Conservation (phyloP, 306 rosid species). For the Abrus pulchellus region DNA sequence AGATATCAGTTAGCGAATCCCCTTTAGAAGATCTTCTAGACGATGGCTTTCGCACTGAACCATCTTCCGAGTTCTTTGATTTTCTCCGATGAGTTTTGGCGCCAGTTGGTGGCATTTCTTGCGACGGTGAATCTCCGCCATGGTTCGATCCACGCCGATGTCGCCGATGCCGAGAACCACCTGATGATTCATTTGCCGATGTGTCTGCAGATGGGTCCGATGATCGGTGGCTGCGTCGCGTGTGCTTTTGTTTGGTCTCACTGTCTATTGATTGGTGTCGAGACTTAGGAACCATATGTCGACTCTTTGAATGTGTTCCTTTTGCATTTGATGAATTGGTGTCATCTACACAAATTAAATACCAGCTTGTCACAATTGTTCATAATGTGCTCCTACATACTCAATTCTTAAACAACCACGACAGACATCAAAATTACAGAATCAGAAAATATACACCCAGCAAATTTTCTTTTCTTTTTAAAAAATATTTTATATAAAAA, state of each 20-base stretch:
- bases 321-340: constrained; percentile 2
- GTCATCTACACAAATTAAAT: not conserved
- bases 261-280: constrained; percentile 51
- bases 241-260: constrained; percentile 47
- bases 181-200: constrained; percentile 42
- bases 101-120: constrained; percentile 46
- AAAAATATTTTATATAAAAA: no score
- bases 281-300: constrained; percentile 49
- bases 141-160: constrained; percentile 47
- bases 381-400: no score
- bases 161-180: constrained; percentile 59
- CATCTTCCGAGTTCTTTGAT: constrained; percentile 62
- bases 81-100: constrained; percentile 57
- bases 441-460: no score
- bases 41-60: constrained; percentile 52
- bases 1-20: constrained; percentile 62
- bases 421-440: no score
- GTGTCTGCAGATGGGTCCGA: constrained; percentile 55
- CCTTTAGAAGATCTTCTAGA: constrained; percentile 60
- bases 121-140: constrained; percentile 47
- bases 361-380: no score
- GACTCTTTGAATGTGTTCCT: not conserved
- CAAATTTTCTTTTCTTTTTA: no score
- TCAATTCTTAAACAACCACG: no score
- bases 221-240: constrained; percentile 61